Evolutionary conservation across 2,329 filamentous ascomycete species (phyloP), one percentile per base, ranked within the genome.

Genomic region (Fusarium lateritium): DNA sequence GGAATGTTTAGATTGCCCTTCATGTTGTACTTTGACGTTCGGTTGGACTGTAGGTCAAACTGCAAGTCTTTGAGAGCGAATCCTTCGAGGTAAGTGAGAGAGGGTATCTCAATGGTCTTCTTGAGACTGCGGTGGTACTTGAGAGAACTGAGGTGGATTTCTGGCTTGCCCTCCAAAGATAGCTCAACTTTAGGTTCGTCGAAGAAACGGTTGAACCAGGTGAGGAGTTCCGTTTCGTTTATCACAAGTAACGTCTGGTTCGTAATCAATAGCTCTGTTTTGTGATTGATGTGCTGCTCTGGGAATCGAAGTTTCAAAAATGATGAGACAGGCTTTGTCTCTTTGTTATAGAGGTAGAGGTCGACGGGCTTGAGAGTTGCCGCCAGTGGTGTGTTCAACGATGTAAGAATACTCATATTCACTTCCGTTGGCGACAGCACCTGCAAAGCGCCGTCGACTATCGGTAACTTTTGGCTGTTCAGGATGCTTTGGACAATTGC

Each of bases 401-500:
- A 74, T 0, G 81, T 83, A 21, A 74, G 62, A 8, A 83, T 67
- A 11, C 76, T 78, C 50, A 84, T 72, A 19, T 76, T 76, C 22
- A 83, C 67, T 13, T 75, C 56, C 2, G 67, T 73, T 31, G 78
- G 74, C 4, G 78, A 78, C 6, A 81, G 14, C 2, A 76, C 77
- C 26, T 76, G 64, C 34, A 84, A 70, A 14, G 75, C 64, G 28
- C 81, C 82, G 3, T 76, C 71, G 2, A 73, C 59, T 13, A 86
- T 72, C 2, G 81, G 79, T 13, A 86, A 73, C 8, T 76, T 67
- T 26, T 83, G 81, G 21, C 78, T 68, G 28, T 81, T 77, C 56
- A 86, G 78, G 21, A 85, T 81, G 28, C 74, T 70, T 62, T 84
- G 82, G 2, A 83, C 79, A 33, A 85, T 80, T n/a, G 79, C 79